A percentile compares a stretch with the other conserved stretches of the same genome.
Conservation (phyloP, 768 basidiomycete species). For the Podaxis sp. region DNA sequence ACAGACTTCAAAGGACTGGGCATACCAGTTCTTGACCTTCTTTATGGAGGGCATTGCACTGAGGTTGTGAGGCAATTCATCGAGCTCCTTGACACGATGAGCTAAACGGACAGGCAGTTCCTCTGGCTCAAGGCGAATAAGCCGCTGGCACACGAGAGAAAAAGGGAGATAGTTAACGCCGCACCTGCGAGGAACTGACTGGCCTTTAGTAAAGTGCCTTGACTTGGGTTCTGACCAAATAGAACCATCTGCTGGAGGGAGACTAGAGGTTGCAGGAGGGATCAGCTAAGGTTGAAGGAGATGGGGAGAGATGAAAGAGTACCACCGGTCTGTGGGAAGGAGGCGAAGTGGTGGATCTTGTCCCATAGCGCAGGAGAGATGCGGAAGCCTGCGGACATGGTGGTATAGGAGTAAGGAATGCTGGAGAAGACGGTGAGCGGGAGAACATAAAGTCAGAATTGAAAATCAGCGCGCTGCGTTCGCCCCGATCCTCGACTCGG, state of each 20-base stretch:
- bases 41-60: slow-evolving; percentile 89
- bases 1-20: slow-evolving; percentile 94
- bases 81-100: slow-evolving; percentile 94
- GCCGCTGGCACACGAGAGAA: not conserved
- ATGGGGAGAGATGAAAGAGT: slow-evolving; percentile 23
- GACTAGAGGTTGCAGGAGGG: slow-evolving; percentile 43
- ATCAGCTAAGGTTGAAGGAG: slow-evolving; percentile 44
- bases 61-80: slow-evolving; percentile 89
- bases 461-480: not conserved
- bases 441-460: not conserved
- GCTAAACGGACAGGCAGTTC: slow-evolving; percentile 94
- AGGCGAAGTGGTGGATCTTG: slow-evolving; percentile 87
- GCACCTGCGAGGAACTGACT: slow-evolving; percentile 84
- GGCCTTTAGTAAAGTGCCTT: slow-evolving; percentile 91
- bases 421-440: not conserved
- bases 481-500: not conserved
- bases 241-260: slow-evolving; percentile 97
- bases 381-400: slow-evolving; percentile 62
- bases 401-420: slow-evolving; percentile 13
- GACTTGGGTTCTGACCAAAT: slow-evolving; percentile 94
- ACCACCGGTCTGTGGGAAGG: slow-evolving; percentile 93
- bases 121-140: slow-evolving; percentile 46
- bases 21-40: slow-evolving; percentile 98
- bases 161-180: not conserved
- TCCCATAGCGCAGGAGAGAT: slow-evolving; percentile 85